Percentiles rank a stretch among this genome's conserved stretches.
Evolutionary conservation across 306 rosid genomes (phyloP).

Genomic region (Lathyrus tuberosus): DNA sequence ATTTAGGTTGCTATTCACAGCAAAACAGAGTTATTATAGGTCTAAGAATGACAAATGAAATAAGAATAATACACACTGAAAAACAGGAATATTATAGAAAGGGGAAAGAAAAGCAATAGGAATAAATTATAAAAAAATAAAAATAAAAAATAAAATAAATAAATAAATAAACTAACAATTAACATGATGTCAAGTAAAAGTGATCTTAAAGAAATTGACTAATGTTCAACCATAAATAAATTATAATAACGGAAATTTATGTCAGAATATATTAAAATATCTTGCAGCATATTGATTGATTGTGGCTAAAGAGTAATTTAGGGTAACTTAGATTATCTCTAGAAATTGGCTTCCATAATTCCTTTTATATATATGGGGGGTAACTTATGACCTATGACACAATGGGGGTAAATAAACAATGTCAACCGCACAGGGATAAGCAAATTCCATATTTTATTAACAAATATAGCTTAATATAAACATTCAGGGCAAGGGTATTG

Average conservation of each 20-base stretch:
- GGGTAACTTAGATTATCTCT: conserved; percentile 10
- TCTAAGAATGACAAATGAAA: conserved; percentile 8
- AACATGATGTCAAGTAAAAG: conserved; percentile 15
- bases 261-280: conserved; percentile 1
- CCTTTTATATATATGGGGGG: too few relatives aligned
- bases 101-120: background rate
- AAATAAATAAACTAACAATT: conserved; percentile 25
- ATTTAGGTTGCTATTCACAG: conserved; percentile 72
- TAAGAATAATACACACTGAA: background rate
- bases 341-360: conserved; percentile 6
- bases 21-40: conserved; percentile 39
- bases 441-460: conserved; percentile 8
- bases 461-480: conserved; percentile 28
- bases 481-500: background rate
- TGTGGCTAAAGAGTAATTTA: background rate
- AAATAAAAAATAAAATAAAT: too few relatives aligned
- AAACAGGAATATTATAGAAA: background rate
- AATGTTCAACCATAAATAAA: conserved; percentile 14
- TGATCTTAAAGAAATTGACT: conserved; percentile 6
- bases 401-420: background rate
- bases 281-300: background rate
- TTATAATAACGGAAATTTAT: background rate
- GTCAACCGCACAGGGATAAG: background rate
- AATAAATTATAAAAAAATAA: background rate
- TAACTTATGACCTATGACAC: conserved; percentile 32